Base-by-base conservation (phyloP, 371 early-diverging fungal genomes). In the Mortierella sp. region DNA sequence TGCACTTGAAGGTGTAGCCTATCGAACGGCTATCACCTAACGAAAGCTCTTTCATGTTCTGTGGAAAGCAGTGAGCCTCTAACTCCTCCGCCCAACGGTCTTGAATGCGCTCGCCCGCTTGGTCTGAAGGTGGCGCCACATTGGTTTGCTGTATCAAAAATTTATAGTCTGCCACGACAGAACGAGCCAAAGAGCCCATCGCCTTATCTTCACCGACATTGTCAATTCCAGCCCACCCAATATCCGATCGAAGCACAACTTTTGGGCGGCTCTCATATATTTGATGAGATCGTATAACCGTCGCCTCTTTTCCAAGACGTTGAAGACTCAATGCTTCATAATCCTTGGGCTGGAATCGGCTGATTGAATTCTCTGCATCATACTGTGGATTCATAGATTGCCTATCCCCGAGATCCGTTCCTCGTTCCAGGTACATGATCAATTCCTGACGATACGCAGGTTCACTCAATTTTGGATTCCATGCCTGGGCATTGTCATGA, bases 1-100 rank as follows among this genome's bases (percentile, higher is more conserved):
- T 83, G 57, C 88, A 88, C 66, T 90, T 90, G 83, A 87, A 88
- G 0, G 87, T 80, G 66, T 88, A 87, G 9, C 87, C 87, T 32
- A 86, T 84, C 15, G 73, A 62, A 1, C 41, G 28, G 1, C 28
- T 5, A 0, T 76, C 72, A 28, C 87, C 89, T 36, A 92, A 72
- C 4, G 83, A 61, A 3, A 88, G 82, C 11, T 83, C 64, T 4
- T 67, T 38, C 22, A 86, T 13, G 19, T 67, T 63, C 13, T 63
- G 67, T 21, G 84, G 79, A 60, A 85, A 83, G 62, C 86, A 90
- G 50, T 77, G 71, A 7, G 83, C 61, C 33, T 86, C 47, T 19
- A 90, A 68, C 28, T 87, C 76, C n/a, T 61, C 50, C 13, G 66
- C 50, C 72, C 84, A 76, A 24, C 32, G 9, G 8, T 70, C 71